Evolutionary conservation across 1,284 basidiomycete genomes (phyloP).

Genomic region (Papiliotrema laurentii): DNA sequence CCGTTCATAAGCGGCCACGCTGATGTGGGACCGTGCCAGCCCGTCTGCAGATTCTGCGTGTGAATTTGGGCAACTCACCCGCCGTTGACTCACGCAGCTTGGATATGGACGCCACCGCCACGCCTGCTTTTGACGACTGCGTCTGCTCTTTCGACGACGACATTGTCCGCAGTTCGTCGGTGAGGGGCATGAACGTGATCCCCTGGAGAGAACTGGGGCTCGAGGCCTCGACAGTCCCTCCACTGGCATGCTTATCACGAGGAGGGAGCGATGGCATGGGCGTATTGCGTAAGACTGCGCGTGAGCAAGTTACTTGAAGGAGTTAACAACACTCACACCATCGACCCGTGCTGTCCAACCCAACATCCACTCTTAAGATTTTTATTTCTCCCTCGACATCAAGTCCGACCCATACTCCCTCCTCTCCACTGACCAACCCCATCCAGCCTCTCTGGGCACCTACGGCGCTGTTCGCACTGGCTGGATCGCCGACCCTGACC

Average conservation of each 20-base stretch:
- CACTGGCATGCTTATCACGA: no score
- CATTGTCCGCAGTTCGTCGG: neutral
- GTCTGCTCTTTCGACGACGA: no score
- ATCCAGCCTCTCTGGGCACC: slow-evolving; percentile 32
- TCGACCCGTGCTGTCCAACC: slow-evolving; percentile 19
- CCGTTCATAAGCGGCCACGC: slow-evolving; percentile 11
- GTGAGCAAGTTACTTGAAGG: slow-evolving; percentile 2
- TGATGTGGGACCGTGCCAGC: slow-evolving; percentile 5
- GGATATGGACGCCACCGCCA: neutral
- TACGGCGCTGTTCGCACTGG: slow-evolving; percentile 6
- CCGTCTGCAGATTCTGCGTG: neutral
- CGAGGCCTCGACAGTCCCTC: neutral
- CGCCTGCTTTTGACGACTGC: neutral
- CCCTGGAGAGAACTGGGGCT: slow-evolving; percentile 10
- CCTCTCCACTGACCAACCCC: slow-evolving; percentile 23
- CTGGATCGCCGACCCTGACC: slow-evolving; percentile 5
- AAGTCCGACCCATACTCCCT: slow-evolving; percentile 36
- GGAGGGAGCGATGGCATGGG: slow-evolving; percentile 30
- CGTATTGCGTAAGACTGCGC: slow-evolving; percentile 21
- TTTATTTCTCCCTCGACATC: slow-evolving; percentile 22
- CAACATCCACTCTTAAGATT: slow-evolving; percentile 31
- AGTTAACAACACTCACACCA: slow-evolving; percentile 30
- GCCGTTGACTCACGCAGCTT: slow-evolving; percentile 4
- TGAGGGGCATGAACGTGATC: slow-evolving; percentile 13
- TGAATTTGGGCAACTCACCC: neutral